Evolutionary conservation across 2,329 filamentous ascomycete species (phyloP).

Genomic region (Ceratocystis cubensis): DNA sequence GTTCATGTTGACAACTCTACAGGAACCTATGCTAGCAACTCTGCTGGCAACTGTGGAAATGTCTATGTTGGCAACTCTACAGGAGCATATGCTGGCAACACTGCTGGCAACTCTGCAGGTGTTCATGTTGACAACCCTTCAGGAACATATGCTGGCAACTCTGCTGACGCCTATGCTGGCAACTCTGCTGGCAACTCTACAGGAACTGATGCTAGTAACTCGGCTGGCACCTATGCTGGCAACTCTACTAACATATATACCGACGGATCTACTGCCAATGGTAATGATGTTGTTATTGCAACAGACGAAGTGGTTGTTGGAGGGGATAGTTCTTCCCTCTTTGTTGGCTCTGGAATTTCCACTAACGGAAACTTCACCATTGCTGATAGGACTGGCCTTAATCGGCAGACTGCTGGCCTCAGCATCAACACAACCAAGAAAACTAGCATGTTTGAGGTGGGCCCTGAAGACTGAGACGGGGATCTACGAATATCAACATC

Average conservation of each 20-base stretch:
- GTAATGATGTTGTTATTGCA: not conserved
- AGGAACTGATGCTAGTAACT: too few relatives aligned
- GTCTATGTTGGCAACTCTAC: too few relatives aligned
- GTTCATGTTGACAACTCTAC: too few relatives aligned
- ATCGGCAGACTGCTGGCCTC: not conserved
- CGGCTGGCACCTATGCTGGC: too few relatives aligned
- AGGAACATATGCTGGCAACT: too few relatives aligned
- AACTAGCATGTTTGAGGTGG: not conserved
- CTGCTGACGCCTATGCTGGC: too few relatives aligned
- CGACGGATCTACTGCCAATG: not conserved
- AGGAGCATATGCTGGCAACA: too few relatives aligned
- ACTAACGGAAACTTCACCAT: not conserved
- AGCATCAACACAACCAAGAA: not conserved
- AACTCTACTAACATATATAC: not conserved
- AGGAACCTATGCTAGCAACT: not conserved
- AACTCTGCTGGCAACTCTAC: too few relatives aligned
- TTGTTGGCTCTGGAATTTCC: not conserved
- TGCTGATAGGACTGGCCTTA: not conserved
- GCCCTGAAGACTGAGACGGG: not conserved
- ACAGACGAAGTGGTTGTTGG: not conserved
- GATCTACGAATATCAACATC: not conserved
- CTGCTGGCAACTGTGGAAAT: not conserved
- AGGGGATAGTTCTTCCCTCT: not conserved
- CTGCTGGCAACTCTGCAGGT: too few relatives aligned
- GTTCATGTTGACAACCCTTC: too few relatives aligned